Evolutionary conservation across 345 rosid genomes (phyloP).

Genomic region (Acer negundo): DNA sequence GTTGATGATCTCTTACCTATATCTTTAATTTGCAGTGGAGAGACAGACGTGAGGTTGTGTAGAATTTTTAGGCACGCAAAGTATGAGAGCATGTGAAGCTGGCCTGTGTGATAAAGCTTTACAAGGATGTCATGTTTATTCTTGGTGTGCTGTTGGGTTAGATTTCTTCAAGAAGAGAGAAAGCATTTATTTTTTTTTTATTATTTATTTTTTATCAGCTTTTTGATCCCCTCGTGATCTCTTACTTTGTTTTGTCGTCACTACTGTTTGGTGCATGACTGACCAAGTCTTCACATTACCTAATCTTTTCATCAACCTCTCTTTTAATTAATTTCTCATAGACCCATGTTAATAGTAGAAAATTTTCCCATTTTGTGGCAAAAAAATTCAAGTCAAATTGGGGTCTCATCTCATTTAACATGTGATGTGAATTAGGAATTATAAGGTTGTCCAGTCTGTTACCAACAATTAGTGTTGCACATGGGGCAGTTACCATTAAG

Average conservation of each 20-base stretch:
- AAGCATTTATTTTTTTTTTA: not conserved
- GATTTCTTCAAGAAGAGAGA: not conserved
- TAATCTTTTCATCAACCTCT: no score
- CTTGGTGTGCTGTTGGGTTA: not conserved
- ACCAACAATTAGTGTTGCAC: not conserved
- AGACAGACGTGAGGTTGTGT: not conserved
- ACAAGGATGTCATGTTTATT: not conserved
- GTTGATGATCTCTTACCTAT: not conserved
- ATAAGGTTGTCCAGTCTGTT: not conserved
- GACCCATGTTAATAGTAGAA: not conserved
- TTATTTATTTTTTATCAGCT: not conserved
- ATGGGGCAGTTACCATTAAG: no score
- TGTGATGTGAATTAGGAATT: not conserved
- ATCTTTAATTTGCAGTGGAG: not conserved
- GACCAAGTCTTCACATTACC: not conserved
- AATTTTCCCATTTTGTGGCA: not conserved
- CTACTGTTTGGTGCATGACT: slow-evolving; percentile 7
- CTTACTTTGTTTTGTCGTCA: slow-evolving; percentile 16
- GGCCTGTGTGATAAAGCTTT: not conserved
- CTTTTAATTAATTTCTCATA: no score
- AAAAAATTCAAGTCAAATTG: not conserved
- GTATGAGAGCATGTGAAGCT: not conserved
- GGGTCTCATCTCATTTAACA: no score
- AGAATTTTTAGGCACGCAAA: not conserved
- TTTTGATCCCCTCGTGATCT: slow-evolving; percentile 6